phyloP scores from a whole-genome alignment of 208 protist species.

The Trypanosomatidae sp. region DNA sequence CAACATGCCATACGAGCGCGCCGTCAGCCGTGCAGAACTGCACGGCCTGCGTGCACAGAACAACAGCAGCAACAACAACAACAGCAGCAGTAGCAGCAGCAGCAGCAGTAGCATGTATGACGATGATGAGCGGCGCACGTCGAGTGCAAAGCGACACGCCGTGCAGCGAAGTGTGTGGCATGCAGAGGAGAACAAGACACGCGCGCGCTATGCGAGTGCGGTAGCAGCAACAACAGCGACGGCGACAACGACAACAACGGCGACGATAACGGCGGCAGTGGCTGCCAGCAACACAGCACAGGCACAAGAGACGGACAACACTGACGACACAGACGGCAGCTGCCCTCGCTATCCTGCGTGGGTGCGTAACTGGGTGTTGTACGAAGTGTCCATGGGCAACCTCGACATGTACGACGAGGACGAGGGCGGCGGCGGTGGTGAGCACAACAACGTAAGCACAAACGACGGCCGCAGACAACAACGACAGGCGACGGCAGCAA shows the following conservation, averaged over 20 bases:
- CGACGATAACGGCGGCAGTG: not conserved
- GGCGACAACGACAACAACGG: not conserved
- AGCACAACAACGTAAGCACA: no score
- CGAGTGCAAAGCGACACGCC: not conserved
- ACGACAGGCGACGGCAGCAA: not conserved
- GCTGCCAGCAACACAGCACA: not conserved
- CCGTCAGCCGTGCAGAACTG: constrained; percentile 1
- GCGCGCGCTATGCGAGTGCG: not conserved
- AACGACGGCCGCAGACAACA: not conserved
- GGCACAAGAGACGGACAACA: not conserved
- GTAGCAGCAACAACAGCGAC: not conserved
- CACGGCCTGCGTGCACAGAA: no score
- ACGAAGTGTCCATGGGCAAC: constrained; percentile 81
- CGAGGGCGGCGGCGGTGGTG: no score
- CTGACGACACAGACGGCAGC: not conserved
- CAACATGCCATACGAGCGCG: constrained; percentile 67
- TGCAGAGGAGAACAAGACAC: not conserved
- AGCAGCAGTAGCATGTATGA: not conserved
- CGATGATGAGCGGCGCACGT: not conserved
- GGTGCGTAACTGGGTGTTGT: constrained; percentile 72
- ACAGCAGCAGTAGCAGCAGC: not conserved
- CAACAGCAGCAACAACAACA: not conserved
- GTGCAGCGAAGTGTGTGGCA: not conserved
- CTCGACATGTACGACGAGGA: constrained; percentile 31
- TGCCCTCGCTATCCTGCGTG: constrained; percentile 39